Conservation (phyloP, 306 rosid genomes). For the Gillenia trifoliata region DNA sequence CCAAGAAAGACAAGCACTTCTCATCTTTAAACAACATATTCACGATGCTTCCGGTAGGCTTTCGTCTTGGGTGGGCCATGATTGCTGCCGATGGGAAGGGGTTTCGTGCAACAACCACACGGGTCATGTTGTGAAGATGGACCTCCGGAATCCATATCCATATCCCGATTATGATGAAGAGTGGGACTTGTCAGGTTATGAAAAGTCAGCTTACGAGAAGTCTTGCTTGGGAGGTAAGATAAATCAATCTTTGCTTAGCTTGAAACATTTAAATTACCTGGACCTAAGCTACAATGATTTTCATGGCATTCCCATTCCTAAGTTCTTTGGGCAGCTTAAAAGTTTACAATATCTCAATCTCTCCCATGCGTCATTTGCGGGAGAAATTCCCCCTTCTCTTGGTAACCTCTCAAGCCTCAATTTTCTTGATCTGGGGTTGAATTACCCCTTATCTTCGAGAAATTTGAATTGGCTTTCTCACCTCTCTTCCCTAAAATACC, state of each 20-base stretch:
- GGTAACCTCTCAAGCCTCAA: background rate
- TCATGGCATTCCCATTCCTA: slow-evolving; percentile 13
- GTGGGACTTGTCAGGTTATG: background rate
- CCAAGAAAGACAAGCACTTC: slow-evolving; percentile 30
- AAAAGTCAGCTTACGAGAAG: background rate
- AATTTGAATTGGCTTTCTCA: slow-evolving; percentile 21
- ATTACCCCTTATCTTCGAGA: background rate
- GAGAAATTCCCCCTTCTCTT: background rate
- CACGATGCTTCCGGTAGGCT: slow-evolving; percentile 20
- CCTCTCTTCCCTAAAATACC: slow-evolving; percentile 31
- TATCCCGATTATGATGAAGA: background rate
- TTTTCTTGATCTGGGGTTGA: slow-evolving; percentile 10
- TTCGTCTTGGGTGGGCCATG: slow-evolving; percentile 26
- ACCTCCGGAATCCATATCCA: slow-evolving; percentile 19
- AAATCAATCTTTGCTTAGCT: slow-evolving; percentile 27
- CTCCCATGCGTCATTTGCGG: slow-evolving; percentile 20
- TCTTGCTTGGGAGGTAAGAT: background rate
- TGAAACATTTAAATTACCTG: slow-evolving; percentile 22
- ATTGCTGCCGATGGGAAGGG: slow-evolving; percentile 35
- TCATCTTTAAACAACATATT: slow-evolving; percentile 32
- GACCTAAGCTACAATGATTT: slow-evolving; percentile 37
- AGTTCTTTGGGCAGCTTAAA: slow-evolving; percentile 22
- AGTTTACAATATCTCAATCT: slow-evolving; percentile 32
- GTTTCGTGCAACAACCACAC: slow-evolving; percentile 28
- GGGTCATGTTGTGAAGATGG: slow-evolving; percentile 26